These are phyloP conservation scores for Talaromyces sp. DNA, from an alignment of 2,329 filamentous ascomycete species.

Conservation along the genomic window DNA sequence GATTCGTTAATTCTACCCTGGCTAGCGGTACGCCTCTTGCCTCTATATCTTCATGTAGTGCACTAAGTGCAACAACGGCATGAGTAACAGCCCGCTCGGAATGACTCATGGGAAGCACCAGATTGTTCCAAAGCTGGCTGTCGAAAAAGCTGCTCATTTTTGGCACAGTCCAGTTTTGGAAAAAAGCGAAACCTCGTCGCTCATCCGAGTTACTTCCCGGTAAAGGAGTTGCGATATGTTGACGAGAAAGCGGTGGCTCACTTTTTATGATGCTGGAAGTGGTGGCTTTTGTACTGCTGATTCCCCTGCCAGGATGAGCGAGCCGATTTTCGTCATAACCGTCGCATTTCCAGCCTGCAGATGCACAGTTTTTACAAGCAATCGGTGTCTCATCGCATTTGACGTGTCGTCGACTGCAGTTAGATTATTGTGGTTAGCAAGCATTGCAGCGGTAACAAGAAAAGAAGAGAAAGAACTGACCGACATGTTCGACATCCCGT, in stretches of 20 bases:
- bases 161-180: slow-evolving; percentile 19
- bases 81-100: slow-evolving; percentile 23
- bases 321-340: slow-evolving; percentile 20
- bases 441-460: too few relatives aligned
- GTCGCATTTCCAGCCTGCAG: slow-evolving; percentile 21
- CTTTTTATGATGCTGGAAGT: neutral
- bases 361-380: slow-evolving; percentile 17
- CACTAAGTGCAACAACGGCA: slow-evolving; percentile 25
- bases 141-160: slow-evolving; percentile 19
- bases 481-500: slow-evolving; percentile 15
- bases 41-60: slow-evolving; percentile 21
- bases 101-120: slow-evolving; percentile 25
- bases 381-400: slow-evolving; percentile 21
- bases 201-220: slow-evolving; percentile 19
- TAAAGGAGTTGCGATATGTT: neutral
- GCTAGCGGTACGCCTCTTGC: slow-evolving; percentile 15
- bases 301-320: neutral
- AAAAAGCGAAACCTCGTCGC: slow-evolving; percentile 23
- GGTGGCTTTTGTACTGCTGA: neutral
- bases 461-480: neutral
- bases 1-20: slow-evolving; percentile 13
- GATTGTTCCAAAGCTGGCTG: slow-evolving; percentile 19
- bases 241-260: neutral
- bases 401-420: slow-evolving; percentile 17
- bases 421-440: neutral